Evolutionary conservation across 164 flowering plant genomes (phyloP).

Genomic region (Vitis amurensis): DNA sequence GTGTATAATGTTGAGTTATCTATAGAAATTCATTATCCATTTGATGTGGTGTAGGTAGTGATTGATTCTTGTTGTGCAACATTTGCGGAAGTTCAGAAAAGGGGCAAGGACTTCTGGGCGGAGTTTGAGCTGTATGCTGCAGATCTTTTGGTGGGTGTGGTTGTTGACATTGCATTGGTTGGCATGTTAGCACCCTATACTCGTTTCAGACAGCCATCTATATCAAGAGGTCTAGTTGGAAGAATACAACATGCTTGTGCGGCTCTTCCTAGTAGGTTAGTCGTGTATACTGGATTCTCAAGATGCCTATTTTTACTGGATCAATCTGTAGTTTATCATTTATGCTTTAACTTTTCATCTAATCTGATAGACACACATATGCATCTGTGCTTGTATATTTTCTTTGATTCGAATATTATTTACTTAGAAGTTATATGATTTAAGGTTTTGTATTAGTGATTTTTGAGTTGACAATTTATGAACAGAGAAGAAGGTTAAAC

Average conservation of each 20-base stretch:
- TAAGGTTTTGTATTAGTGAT: too few species aligned
- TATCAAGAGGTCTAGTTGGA: conserved; percentile 68
- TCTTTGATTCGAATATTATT: too few species aligned
- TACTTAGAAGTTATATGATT: too few species aligned
- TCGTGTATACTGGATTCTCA: neutral
- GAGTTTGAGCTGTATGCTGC: conserved; percentile 93
- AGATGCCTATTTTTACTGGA: neutral
- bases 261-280: conserved; percentile 89
- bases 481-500: too few species aligned
- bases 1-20: neutral
- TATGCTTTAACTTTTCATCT: neutral
- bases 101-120: conserved; percentile 95
- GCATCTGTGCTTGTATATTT: too few species aligned
- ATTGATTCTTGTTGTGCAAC: conserved; percentile 98
- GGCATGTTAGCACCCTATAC: conserved; percentile 91
- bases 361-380: too few species aligned
- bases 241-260: conserved; percentile 51
- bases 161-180: conserved; percentile 82
- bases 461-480: too few species aligned
- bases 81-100: conserved; percentile 89
- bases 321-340: neutral
- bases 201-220: conserved; percentile 72
- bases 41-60: conserved; percentile 54
- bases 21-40: neutral
- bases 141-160: conserved; percentile 83